Base-by-base conservation (phyloP, 441 rosid genomes). In the Adansonia madagascariensis region DNA sequence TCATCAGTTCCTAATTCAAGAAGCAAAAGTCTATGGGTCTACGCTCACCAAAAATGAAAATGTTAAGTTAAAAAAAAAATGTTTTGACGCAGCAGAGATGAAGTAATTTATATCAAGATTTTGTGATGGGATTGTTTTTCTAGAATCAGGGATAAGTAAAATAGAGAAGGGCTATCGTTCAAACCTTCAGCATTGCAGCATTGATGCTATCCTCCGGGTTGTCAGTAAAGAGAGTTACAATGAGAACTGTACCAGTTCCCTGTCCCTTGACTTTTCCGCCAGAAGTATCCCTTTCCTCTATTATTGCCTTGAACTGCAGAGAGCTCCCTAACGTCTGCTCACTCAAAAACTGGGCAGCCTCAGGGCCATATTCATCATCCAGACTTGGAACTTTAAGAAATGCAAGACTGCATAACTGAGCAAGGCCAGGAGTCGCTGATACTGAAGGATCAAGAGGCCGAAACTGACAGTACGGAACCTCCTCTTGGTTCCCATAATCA, bases 401-500 rank as follows among this genome's bases (percentile, higher is more conserved):
- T 56, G 98, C 98, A 74, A 96, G 94, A 82, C 90, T 89, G 87
- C 99, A 94, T 22, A 96, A 84, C 88, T 96, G 98, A 74, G 98
- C 98, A 64, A 94, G 93, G 57, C 91, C 91, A 35, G 98, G 88
- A 24, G 94, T 83, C 5, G 88, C 82, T 11, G 97, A 84, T 50
- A 96, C 88, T 44, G 98, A 89, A 56, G 93, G 82, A 17, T 92
- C 99, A 43, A 91, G 71, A 35, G 97, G 98, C 10, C 98, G 86
- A 60, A 96, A 75, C 47, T 82, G 88, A 73, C 88, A 85, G 86
- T 91, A 94, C 2, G 85, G 82, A 82, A 94, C 95, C 78, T 79
- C 87, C 85, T 96, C 99, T 83, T 96, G 97, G 84, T 96, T 96
- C 53, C 99, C 98, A 46, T 92, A 96, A 81, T 97, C 98, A 27